Evolutionary conservation across 371 early-diverging fungal genomes (phyloP).

Genomic region (Spraguea lophii): DNA sequence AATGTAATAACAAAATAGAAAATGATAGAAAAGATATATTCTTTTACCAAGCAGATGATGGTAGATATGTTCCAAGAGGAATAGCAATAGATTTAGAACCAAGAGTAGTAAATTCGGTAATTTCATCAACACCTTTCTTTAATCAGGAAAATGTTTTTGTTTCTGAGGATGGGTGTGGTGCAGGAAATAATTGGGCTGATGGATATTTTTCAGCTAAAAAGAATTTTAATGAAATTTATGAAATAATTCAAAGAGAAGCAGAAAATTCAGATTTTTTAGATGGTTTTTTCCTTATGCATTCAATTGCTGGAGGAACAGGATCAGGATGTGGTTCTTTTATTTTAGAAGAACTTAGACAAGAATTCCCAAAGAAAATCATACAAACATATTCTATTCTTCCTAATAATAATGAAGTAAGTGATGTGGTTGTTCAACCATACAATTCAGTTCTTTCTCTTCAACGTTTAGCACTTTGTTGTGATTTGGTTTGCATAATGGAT

Average conservation of each 20-base stretch:
- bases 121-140: slow-evolving; percentile 57
- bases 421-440: slow-evolving; percentile 98
- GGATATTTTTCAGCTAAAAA: slow-evolving; percentile 62
- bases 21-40: slow-evolving; percentile 75
- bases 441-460: slow-evolving; percentile 82
- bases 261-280: slow-evolving; percentile 72
- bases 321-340: slow-evolving; percentile 72
- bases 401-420: slow-evolving; percentile 75
- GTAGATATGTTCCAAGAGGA: slow-evolving; percentile 71
- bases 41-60: slow-evolving; percentile 88
- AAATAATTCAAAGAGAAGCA: slow-evolving; percentile 74
- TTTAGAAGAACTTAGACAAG: slow-evolving; percentile 62
- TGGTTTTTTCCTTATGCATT: slow-evolving; percentile 66
- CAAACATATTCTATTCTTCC: slow-evolving; percentile 98
- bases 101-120: slow-evolving; percentile 52
- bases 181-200: slow-evolving; percentile 78
- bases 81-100: slow-evolving; percentile 73
- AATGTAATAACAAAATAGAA: slow-evolving; percentile 50
- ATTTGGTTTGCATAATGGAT: slow-evolving; percentile 54
- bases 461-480: slow-evolving; percentile 66
- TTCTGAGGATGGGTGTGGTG: slow-evolving; percentile 70
- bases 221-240: slow-evolving; percentile 59
- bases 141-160: slow-evolving; percentile 71
- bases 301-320: slow-evolving; percentile 87
- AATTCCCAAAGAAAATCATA: slow-evolving; percentile 78